Evolutionary conservation across 2,329 filamentous ascomycete genomes (phyloP), one percentile per base, ranked within the genome.

Genomic region (Aspergillus sp.): DNA sequence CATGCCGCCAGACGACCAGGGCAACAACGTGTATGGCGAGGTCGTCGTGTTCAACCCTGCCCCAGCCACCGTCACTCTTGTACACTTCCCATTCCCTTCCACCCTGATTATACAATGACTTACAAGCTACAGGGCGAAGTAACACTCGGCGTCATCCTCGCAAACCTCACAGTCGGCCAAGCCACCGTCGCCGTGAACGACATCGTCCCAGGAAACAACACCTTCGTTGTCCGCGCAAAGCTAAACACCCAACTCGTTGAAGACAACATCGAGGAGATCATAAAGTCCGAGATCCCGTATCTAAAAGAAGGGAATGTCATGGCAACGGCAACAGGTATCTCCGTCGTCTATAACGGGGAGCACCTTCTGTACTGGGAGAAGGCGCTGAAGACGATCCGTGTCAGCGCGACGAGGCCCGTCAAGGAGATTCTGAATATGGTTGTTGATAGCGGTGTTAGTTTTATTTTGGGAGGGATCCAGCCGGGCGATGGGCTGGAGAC

Each of bases 331-430:
- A n/a, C 46, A 1, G 56, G 56, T 8, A 11, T 51, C 8, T 55
- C 51, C 4, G 56, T 58, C 19, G 40, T 58, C 2, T 58, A 58
- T 33, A 9, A 55, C 1, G 56, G 51, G 2, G 17, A 51, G 30
- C 51, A 58, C 37, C 51, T 58, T 8, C 30, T 44, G 12, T 58
- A 58, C 47, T 58, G 56, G 56, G 56, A 55, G 5, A 55, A 48
- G 22, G 56, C 51, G 3, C 30, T 58, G 3, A n/a, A 51, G 20
- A 20, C 46, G 11, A 48, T 58, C 17, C 5, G 24, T 2, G 20
- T 58, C 3, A 51, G 22, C 13, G 47, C 46, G 13, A 58, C 56
- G 9, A n/a, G 51, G 17, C 47, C 46, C 12, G 46, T 55, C 6
- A 51, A 39, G 33, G 54, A 51, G 8, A 12, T 56, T 0, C 3